Base-by-base conservation (phyloP, 2,329 filamentous ascomycete species). In the Amesomyces nigricolor region DNA sequence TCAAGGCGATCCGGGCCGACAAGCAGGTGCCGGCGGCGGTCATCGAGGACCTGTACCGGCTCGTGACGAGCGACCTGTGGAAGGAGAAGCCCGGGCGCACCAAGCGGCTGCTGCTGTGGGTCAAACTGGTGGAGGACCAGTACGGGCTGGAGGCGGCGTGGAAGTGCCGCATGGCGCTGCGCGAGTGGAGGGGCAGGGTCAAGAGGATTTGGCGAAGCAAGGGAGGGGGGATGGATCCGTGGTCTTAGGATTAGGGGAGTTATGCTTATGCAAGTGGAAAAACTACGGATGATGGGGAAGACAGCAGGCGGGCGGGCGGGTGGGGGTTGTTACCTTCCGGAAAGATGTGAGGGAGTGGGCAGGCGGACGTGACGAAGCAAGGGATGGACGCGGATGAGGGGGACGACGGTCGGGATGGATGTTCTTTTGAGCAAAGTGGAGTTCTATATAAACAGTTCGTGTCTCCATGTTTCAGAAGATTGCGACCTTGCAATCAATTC, bases 21-120 rank as follows among this genome's bases (percentile, higher is more conserved):
- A 9, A 51, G 22, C 19, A 45, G 4, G 22, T 70, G n/a, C 64
- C 69, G 5, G 42, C 49, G 0, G n/a, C 42, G 1, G 58, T 67
- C 19, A 48, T 71, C 45, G 63, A 62, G 46, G 66, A 65, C 38
- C 60, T 73, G 5, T 67, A 69, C 54, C 64, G 65, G 44, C 62
- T 70, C 17, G 61, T 72, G 16, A 72, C 72, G 6, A 68, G 65
- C 55, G 70, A 72, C 50, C 61, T 75, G 47, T 64, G 56, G 19
- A 57, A 64, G n/a, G 67, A 67, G 38, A 52, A 58, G 29, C 66
- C 65, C 17, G 73, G 73, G 4, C 67, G 69, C 38, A 68, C 65
- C 30, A 58, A 58, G 22, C 70, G 72, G 16, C 57, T 75, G 42
- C 60, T 61, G 44, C 74, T 71, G 71, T 65, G 70, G 50, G 44